These are phyloP conservation scores for Ricinus communis DNA, from an alignment of 345 rosid genomes.

Conservation along the genomic window DNA sequence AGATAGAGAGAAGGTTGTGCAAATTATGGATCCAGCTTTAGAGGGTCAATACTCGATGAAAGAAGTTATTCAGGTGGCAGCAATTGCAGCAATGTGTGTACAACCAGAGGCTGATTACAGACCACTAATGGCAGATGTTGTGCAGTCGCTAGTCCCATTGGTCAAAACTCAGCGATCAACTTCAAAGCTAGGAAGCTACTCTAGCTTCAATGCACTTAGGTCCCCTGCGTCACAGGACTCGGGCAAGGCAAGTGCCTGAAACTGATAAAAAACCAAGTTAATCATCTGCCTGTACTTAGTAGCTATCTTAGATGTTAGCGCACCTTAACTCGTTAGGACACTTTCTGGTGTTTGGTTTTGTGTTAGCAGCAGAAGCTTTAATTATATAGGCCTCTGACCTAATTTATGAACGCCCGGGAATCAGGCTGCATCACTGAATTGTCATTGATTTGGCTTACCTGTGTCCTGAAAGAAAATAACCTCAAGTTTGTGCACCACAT, in stretches of 20 bases:
- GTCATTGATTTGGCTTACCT: too few species aligned
- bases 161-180: constrained; percentile 60
- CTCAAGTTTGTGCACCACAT: too few species aligned
- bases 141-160: constrained; percentile 79
- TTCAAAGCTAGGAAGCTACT: constrained; percentile 51
- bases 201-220: constrained; percentile 46
- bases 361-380: background rate
- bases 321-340: background rate
- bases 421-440: too few species aligned
- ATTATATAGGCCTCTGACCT: background rate
- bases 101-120: constrained; percentile 89
- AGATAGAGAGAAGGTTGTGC: constrained; percentile 76
- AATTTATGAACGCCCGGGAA: too few species aligned
- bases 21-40: constrained; percentile 82
- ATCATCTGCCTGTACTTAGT: background rate
- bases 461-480: too few species aligned
- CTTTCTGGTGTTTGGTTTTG: background rate
- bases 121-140: constrained; percentile 93
- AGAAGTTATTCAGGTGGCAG: constrained; percentile 88
- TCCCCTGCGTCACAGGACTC: constrained; percentile 43
- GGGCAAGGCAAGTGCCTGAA: constrained; percentile 39
- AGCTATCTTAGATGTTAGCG: background rate
- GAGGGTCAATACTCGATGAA: constrained; percentile 78
- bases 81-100: constrained; percentile 96
- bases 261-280: constrained; percentile 3